These are phyloP conservation scores for Cyclocybe aegerita DNA, from an alignment of 768 basidiomycete species.

Conservation along the genomic window DNA sequence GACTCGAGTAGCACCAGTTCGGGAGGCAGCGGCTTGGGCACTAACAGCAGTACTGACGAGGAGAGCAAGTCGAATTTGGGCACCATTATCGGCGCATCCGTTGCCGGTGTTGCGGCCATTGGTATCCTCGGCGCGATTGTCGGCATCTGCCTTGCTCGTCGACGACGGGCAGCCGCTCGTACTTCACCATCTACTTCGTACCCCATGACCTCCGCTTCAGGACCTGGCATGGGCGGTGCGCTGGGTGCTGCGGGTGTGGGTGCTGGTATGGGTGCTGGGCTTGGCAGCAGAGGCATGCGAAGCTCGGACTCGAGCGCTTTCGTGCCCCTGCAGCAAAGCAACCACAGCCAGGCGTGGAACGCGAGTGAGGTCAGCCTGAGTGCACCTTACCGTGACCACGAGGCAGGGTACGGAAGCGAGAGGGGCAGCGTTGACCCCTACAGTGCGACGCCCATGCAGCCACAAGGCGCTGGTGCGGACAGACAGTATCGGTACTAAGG, in stretches of 20 bases:
- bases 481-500: conserved; percentile 2
- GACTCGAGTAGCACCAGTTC: neutral
- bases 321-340: conserved; percentile 67
- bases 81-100: conserved; percentile 48
- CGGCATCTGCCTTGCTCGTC: conserved; percentile 51
- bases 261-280: conserved; percentile 2
- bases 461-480: conserved; percentile 5
- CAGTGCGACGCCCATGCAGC: conserved; percentile 22
- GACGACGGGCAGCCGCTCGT: conserved; percentile 42
- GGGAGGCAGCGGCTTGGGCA: conserved; percentile 4
- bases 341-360: conserved; percentile 57
- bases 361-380: conserved; percentile 49
- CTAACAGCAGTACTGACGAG: conserved; percentile 12
- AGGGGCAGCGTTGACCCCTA: conserved; percentile 35
- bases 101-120: conserved; percentile 52
- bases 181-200: conserved; percentile 25
- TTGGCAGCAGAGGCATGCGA: conserved; percentile 7
- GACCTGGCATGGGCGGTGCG: conserved; percentile 7
- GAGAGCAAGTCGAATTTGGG: conserved; percentile 32
- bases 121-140: conserved; percentile 51
- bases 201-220: conserved; percentile 15
- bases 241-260: conserved; percentile 11
- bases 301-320: conserved; percentile 68
- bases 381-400: conserved; percentile 34
- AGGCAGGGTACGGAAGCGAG: conserved; percentile 17